These are phyloP conservation scores for Rosa chinensis DNA, from an alignment of 306 rosid species.

Conservation along the genomic window DNA sequence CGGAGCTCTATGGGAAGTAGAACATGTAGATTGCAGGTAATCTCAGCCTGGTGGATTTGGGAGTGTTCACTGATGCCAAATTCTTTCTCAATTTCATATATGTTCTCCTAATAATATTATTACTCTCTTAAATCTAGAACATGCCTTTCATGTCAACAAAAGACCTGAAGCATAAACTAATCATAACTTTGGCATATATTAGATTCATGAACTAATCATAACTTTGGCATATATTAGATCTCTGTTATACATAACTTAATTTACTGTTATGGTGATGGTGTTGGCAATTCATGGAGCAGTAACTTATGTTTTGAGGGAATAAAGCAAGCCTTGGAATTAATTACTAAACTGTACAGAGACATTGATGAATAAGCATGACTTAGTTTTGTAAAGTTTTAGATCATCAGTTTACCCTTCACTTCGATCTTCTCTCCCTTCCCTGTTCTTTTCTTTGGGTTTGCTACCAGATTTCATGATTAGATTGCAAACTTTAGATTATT, in stretches of 20 bases:
- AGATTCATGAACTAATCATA: not conserved
- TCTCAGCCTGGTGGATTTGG: too few species aligned
- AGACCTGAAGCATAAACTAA: not conserved
- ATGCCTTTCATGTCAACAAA: not conserved
- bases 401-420: not conserved
- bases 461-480: not conserved
- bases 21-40: too few species aligned
- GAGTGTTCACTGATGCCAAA: too few species aligned
- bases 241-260: not conserved
- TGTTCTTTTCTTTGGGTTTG: not conserved
- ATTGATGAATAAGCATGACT: not conserved
- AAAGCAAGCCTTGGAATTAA: not conserved
- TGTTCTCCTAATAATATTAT: not conserved
- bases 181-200: not conserved
- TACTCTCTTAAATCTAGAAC: not conserved
- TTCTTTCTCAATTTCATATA: not conserved
- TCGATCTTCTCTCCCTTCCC: not conserved
- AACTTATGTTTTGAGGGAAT: conserved; percentile 1
- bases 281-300: too few species aligned
- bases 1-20: too few species aligned
- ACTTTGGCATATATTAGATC: too few species aligned
- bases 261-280: not conserved
- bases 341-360: too few species aligned
- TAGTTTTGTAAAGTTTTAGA: not conserved
- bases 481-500: not conserved